These are phyloP conservation scores for Saturnispora sanitii DNA, from an alignment of 805 yeast genomes.

Conservation along the genomic window DNA sequence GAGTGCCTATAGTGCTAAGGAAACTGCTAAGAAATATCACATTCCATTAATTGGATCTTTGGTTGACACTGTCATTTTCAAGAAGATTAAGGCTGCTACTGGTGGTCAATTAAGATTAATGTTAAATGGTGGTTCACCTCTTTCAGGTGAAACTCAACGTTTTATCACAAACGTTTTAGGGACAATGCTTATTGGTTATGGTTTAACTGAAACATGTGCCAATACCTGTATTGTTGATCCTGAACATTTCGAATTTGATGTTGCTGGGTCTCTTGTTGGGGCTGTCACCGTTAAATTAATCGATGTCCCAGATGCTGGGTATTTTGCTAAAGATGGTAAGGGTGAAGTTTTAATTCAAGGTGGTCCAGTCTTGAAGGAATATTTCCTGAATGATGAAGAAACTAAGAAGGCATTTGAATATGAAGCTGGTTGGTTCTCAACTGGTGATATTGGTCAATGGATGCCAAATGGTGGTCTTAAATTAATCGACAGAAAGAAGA, in stretches of 20 bases:
- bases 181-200: conserved; percentile 90
- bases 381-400: conserved; percentile 76
- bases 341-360: conserved; percentile 88
- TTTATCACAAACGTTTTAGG: conserved; percentile 69
- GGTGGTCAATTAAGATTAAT: conserved; percentile 75
- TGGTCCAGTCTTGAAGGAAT: conserved; percentile 59
- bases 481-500: conserved; percentile 90
- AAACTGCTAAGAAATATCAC: conserved; percentile 48
- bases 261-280: conserved; percentile 77
- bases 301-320: conserved; percentile 87
- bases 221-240: conserved; percentile 67
- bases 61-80: conserved; percentile 68
- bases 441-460: conserved; percentile 98
- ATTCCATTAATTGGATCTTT: conserved; percentile 70
- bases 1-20: conserved; percentile 73
- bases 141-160: conserved; percentile 70
- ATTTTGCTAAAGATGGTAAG: conserved; percentile 79
- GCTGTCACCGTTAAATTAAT: conserved; percentile 79
- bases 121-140: conserved; percentile 90
- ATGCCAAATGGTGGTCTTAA: conserved; percentile 66
- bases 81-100: conserved; percentile 84
- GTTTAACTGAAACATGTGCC: conserved; percentile 93
- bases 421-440: conserved; percentile 87
- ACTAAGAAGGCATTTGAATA: conserved; percentile 61
- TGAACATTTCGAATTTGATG: conserved; percentile 55